These are phyloP conservation scores for Toxoplasma gondii DNA, from an alignment of 169 alveolate genomes.

Conservation along the genomic window DNA sequence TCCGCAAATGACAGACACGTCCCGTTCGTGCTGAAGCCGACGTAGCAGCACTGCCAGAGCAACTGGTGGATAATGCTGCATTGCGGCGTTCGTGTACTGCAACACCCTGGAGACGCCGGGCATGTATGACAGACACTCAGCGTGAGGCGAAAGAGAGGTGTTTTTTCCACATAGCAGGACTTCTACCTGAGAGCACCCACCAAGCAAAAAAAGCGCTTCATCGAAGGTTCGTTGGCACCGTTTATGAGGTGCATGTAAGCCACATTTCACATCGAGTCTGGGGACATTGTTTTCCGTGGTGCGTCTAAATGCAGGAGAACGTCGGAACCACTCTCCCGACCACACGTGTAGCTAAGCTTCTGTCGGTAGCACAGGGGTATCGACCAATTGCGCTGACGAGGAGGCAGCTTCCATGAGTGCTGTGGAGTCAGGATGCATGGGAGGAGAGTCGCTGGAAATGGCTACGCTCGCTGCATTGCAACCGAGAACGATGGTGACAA, in stretches of 20 bases:
- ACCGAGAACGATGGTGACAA: not conserved
- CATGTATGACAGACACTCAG: not conserved
- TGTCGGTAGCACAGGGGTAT: not conserved
- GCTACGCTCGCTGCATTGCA: not conserved
- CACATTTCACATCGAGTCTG: not conserved
- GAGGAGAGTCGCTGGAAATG: not conserved
- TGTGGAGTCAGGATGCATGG: not conserved
- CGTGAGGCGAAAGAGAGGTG: not conserved
- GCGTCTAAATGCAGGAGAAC: not conserved
- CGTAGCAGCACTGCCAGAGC: not conserved
- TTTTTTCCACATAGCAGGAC: not conserved
- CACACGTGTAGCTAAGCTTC: not conserved
- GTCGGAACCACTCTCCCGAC: not conserved
- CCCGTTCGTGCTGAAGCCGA: conserved; percentile 7
- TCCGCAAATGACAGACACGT: not conserved
- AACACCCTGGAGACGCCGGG: not conserved
- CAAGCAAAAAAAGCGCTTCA: not conserved
- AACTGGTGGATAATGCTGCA: not conserved
- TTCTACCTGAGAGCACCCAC: not conserved
- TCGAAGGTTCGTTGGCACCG: not conserved
- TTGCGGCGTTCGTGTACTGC: not conserved
- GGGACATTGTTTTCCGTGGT: not conserved
- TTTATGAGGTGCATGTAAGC: not conserved
- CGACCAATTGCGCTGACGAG: not conserved
- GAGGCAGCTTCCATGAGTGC: not conserved